Conservation (phyloP, 2,329 filamentous ascomycete species). For the Beauveria varroae region DNA sequence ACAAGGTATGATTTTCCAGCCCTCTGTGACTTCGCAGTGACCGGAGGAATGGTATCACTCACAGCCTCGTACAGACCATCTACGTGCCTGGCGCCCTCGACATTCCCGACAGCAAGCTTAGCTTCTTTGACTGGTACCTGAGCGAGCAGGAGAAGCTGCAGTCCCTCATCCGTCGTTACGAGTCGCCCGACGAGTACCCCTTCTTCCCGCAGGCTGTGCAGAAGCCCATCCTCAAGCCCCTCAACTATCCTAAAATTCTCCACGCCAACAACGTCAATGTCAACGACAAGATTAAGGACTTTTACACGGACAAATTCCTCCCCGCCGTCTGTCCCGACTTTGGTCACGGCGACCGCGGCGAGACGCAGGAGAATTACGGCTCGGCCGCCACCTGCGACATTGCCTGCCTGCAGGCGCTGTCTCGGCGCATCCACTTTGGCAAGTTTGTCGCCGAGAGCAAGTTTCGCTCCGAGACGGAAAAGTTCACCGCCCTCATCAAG, state of each 20-base stretch:
- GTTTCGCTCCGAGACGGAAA: slow-evolving; percentile 74
- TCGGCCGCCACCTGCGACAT: slow-evolving; percentile 89
- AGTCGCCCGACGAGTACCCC: slow-evolving; percentile 93
- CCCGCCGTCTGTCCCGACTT: slow-evolving; percentile 76
- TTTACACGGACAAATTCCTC: slow-evolving; percentile 77
- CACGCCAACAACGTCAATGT: slow-evolving; percentile 86
- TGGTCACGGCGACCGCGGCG: slow-evolving; percentile 70
- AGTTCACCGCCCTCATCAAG: slow-evolving; percentile 75
- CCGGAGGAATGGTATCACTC: not conserved
- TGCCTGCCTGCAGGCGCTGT: slow-evolving; percentile 79
- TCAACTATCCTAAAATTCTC: slow-evolving; percentile 82
- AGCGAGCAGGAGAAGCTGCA: slow-evolving; percentile 84
- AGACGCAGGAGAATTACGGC: slow-evolving; percentile 90
- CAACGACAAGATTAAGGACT: slow-evolving; percentile 77
- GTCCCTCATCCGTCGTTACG: slow-evolving; percentile 86
- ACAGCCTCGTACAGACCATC: slow-evolving; percentile 48
- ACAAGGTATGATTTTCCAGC: slow-evolving; percentile 35
- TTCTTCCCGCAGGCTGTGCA: slow-evolving; percentile 85
- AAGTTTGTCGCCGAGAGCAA: slow-evolving; percentile 98
- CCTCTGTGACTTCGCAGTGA: too few species aligned
- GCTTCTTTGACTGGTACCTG: slow-evolving; percentile 92
- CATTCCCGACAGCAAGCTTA: slow-evolving; percentile 65
- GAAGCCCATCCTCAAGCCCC: slow-evolving; percentile 74
- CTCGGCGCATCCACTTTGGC: slow-evolving; percentile 88
- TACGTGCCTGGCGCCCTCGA: slow-evolving; percentile 74